phyloP scores from a whole-genome alignment of 2,329 filamentous ascomycete genomes.

The Phoma herbarum region DNA sequence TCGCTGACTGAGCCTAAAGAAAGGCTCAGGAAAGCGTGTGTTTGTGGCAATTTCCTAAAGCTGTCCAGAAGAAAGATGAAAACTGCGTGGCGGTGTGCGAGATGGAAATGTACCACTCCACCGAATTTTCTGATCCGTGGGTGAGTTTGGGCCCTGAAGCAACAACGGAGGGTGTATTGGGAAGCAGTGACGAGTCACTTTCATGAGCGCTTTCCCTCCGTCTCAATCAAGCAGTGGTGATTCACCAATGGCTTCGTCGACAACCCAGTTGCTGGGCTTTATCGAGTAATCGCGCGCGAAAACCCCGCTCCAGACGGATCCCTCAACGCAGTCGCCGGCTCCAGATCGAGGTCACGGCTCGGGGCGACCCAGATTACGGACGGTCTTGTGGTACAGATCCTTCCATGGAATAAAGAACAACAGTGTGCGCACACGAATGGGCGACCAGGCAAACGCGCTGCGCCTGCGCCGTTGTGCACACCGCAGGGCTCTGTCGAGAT shows the following conservation, averaged over 20 bases:
- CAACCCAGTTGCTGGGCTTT: slow-evolving; percentile 3
- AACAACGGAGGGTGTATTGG: slow-evolving; percentile 12
- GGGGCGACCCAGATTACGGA: slow-evolving; percentile 11
- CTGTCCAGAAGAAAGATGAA: slow-evolving; percentile 3
- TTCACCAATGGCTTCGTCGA: slow-evolving; percentile 9
- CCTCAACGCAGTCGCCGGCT: slow-evolving; percentile 3
- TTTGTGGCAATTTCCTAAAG: not conserved
- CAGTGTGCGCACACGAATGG: slow-evolving; percentile 8
- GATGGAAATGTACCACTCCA: not conserved
- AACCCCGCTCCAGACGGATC: slow-evolving; percentile 9
- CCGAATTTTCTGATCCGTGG: not conserved
- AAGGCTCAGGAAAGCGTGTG: not conserved
- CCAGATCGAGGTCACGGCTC: slow-evolving; percentile 7
- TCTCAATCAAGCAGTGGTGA: slow-evolving; percentile 16
- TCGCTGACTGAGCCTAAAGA: not conserved
- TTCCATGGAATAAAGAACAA: slow-evolving; percentile 5
- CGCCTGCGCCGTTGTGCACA: slow-evolving; percentile 13
- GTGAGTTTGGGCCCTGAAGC: slow-evolving; percentile 9
- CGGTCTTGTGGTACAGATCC: slow-evolving; percentile 3
- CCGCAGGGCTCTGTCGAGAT: slow-evolving; percentile 7
- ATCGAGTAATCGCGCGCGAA: slow-evolving; percentile 13
- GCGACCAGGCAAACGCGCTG: slow-evolving; percentile 12
- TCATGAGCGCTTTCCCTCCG: slow-evolving; percentile 14
- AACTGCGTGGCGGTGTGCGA: not conserved
- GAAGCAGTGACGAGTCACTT: slow-evolving; percentile 10